phyloP scores from a whole-genome alignment of 2,329 filamentous ascomycete genomes.

The Dactylonectria macrodidyma region DNA sequence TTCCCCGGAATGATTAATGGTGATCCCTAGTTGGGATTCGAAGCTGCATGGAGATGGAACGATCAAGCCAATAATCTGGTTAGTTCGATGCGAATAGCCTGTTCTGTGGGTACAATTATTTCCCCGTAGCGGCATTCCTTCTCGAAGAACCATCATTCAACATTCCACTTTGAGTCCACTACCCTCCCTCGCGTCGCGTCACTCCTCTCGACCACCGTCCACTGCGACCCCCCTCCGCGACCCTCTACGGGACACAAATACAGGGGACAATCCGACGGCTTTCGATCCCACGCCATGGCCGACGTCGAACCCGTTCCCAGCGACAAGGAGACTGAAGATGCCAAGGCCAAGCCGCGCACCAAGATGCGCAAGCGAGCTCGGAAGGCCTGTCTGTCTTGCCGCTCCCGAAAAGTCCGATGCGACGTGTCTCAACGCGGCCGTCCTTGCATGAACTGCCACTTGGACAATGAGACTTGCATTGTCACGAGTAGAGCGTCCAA shows the following conservation, averaged over 20 bases:
- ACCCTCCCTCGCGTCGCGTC: not conserved
- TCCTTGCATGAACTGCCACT: conserved; percentile 66
- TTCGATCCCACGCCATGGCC: not conserved
- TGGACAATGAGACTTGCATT: conserved; percentile 61
- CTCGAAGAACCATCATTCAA: not conserved
- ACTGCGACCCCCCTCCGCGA: no score
- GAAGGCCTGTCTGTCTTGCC: conserved; percentile 64
- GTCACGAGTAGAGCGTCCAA: conserved; percentile 56
- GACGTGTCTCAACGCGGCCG: conserved; percentile 63
- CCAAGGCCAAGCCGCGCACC: not conserved
- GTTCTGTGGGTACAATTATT: not conserved
- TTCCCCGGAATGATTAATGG: not conserved
- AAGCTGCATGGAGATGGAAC: not conserved
- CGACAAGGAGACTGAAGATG: not conserved
- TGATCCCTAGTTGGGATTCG: not conserved
- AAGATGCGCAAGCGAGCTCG: conserved; percentile 17
- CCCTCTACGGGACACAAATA: no score
- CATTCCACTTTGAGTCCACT: not conserved
- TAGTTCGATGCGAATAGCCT: not conserved
- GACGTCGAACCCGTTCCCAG: not conserved
- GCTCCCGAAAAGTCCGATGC: conserved; percentile 65
- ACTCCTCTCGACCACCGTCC: not conserved
- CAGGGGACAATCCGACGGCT: not conserved
- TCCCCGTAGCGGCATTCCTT: not conserved
- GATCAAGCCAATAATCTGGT: not conserved